A percentile compares a stretch with the other conserved stretches of the same genome.
Evolutionary conservation across 176 grass and related monocot genomes (phyloP).

Genomic region (Carex littledalei): DNA sequence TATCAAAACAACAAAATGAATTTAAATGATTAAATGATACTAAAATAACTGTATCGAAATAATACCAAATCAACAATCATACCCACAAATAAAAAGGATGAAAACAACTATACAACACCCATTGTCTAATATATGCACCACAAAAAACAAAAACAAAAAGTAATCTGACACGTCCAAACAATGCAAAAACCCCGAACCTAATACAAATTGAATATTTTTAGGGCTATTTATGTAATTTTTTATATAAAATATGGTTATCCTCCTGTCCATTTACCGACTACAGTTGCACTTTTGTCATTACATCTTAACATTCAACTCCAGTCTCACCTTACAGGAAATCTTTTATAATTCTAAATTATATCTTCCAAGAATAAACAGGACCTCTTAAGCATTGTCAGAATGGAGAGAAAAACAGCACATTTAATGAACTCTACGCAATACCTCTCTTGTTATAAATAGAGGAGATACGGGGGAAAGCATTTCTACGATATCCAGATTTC

Average conservation of each 20-base stretch:
- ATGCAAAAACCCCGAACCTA: too few relatives aligned
- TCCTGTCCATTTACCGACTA: background rate
- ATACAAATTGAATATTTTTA: background rate
- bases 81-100: too few relatives aligned
- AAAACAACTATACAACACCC: too few relatives aligned
- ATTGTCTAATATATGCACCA: too few relatives aligned
- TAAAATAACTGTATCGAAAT: too few relatives aligned
- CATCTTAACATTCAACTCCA: background rate
- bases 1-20: too few relatives aligned
- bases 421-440: slow-evolving; percentile 4
- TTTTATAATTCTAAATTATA: background rate
- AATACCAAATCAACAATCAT: too few relatives aligned
- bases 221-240: background rate
- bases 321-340: background rate
- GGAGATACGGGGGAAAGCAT: background rate
- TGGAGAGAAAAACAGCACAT: background rate
- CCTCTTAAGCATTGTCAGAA: background rate
- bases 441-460: slow-evolving; percentile 12
- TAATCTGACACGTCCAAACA: too few relatives aligned
- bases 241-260: background rate
- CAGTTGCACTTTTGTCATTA: slow-evolving; percentile 7
- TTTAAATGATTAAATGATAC: too few relatives aligned
- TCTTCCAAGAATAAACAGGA: background rate
- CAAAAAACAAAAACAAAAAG: too few relatives aligned
- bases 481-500: background rate